Conservation (phyloP, 305 asterid species). For the Fraxinus latifolia region DNA sequence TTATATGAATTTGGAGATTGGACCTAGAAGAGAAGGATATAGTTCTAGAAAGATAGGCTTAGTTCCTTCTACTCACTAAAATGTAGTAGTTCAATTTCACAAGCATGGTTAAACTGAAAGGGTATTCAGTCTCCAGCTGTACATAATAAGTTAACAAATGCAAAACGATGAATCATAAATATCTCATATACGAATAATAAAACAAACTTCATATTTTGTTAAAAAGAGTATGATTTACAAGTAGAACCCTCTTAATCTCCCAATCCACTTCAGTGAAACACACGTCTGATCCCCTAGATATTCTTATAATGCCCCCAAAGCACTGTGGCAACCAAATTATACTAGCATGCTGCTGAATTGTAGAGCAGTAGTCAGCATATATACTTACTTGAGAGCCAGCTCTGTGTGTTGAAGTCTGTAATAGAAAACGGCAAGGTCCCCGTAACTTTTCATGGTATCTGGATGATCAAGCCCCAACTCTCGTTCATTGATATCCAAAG, state of each 20-base stretch:
- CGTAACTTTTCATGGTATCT: slow-evolving; percentile 98
- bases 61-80: slow-evolving; percentile 8
- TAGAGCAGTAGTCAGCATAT: slow-evolving; percentile 16
- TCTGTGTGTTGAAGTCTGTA: slow-evolving; percentile 98
- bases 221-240: not conserved
- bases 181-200: not conserved
- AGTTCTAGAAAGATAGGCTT: slow-evolving; percentile 12
- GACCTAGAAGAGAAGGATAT: slow-evolving; percentile 13
- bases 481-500: slow-evolving; percentile 94
- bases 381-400: slow-evolving; percentile 90
- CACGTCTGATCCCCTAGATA: not conserved
- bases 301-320: not conserved
- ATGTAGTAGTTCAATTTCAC: slow-evolving; percentile 9
- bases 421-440: slow-evolving; percentile 99
- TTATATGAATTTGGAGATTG: slow-evolving; percentile 8
- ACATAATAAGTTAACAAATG: not conserved
- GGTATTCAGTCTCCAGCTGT: not conserved
- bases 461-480: slow-evolving; percentile 99
- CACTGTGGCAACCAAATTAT: slow-evolving; percentile 11
- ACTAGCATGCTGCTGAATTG: slow-evolving; percentile 17
- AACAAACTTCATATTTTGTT: not conserved
- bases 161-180: not conserved
- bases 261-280: slow-evolving; percentile 11
- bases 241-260: slow-evolving; percentile 1
- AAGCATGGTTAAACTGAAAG: not conserved